Percentiles rank a stretch among this genome's conserved stretches.
Evolutionary conservation across 2,329 filamentous ascomycete genomes (phyloP).

Genomic region (Colletotrichum liriopes): DNA sequence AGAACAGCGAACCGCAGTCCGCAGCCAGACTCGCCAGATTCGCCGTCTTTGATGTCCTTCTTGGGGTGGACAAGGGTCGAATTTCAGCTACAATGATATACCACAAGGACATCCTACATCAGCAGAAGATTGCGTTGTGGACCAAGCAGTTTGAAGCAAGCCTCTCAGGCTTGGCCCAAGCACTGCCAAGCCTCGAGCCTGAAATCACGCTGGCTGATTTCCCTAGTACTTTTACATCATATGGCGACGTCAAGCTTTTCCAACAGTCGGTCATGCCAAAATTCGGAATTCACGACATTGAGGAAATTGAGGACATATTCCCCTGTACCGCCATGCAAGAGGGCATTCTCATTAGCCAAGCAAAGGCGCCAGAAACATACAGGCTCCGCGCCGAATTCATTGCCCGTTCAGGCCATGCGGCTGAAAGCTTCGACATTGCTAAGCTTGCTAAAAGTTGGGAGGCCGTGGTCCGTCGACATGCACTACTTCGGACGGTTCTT

Average conservation of each 20-base stretch:
- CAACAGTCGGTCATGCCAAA: neutral
- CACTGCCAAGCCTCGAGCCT: neutral
- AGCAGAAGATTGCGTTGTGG: neutral
- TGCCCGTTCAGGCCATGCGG: neutral
- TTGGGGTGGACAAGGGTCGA: neutral
- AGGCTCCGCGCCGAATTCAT: conserved; percentile 30
- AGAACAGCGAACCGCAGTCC: neutral
- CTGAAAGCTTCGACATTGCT: conserved; percentile 8
- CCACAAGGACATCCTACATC: neutral
- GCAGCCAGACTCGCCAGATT: neutral
- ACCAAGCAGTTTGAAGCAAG: neutral
- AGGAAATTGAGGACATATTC: conserved; percentile 50
- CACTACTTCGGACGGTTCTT: conserved; percentile 30
- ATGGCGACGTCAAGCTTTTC: neutral
- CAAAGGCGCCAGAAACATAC: conserved; percentile 47
- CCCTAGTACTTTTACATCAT: neutral
- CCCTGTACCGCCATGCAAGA: conserved; percentile 56
- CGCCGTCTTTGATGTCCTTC: neutral
- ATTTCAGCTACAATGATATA: neutral
- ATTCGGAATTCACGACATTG: neutral
- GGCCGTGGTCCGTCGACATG: conserved; percentile 30
- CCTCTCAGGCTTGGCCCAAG: neutral
- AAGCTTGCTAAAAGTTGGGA: conserved; percentile 23
- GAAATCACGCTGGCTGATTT: neutral
- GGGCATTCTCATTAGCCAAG: conserved; percentile 53